These are phyloP conservation scores for Dothideomycetes sp. DNA, from an alignment of 2,329 filamentous ascomycete genomes.

Conservation along the genomic window DNA sequence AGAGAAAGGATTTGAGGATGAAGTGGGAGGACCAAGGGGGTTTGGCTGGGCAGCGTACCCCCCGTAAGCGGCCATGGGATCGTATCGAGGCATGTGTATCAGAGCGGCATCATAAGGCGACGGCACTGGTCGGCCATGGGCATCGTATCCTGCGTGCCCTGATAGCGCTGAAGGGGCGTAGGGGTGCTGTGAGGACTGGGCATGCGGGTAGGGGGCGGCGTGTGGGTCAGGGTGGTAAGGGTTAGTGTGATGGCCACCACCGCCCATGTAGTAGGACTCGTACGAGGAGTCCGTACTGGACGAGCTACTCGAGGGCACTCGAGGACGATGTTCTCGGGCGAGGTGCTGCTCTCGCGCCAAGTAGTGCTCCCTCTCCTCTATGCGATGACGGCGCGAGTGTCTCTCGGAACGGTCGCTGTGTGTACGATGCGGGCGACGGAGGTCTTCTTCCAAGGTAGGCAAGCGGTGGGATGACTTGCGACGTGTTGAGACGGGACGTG, in stretches of 20 bases:
- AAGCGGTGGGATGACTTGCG: conserved; percentile 29
- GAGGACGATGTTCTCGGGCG: conserved; percentile 14
- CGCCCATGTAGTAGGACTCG: conserved; percentile 15
- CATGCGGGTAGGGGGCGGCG: conserved; percentile 11
- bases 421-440: background rate
- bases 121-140: background rate
- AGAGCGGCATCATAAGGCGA: conserved; percentile 11
- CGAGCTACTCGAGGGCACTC: conserved; percentile 23
- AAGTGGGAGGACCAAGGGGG: conserved; percentile 1
- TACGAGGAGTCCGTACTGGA: conserved; percentile 31
- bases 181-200: conserved; percentile 21
- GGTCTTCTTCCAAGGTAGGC: background rate
- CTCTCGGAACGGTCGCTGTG: background rate
- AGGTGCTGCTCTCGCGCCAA: conserved; percentile 14
- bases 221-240: conserved; percentile 15
- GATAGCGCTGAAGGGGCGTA: conserved; percentile 29
- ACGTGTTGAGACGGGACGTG: conserved; percentile 12
- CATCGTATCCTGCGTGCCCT: background rate
- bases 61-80: conserved; percentile 20
- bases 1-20: conserved; percentile 26
- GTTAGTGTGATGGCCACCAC: conserved; percentile 21
- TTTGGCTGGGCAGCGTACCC: conserved; percentile 15
- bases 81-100: conserved; percentile 17
- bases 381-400: background rate
- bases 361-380: background rate